Percentiles rank a stretch among this genome's conserved stretches.
These are phyloP conservation scores for Paecilomyces dactylethromorphus DNA, from an alignment of 2,329 filamentous ascomycete species.

Conservation along the genomic window DNA sequence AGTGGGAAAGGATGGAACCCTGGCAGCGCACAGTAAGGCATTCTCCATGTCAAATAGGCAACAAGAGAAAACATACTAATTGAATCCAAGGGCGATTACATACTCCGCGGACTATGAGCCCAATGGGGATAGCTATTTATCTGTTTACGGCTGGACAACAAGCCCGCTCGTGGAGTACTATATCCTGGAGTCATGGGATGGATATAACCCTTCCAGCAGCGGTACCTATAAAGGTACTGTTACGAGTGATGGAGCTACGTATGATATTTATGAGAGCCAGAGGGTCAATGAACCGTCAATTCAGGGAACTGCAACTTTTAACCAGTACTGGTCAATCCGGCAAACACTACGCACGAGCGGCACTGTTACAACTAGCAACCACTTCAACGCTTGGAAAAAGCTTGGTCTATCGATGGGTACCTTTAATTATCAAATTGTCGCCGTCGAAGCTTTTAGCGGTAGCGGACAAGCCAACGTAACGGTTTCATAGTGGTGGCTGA, in stretches of 20 bases:
- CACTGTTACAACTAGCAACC: slow-evolving; percentile 27
- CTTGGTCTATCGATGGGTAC: slow-evolving; percentile 26
- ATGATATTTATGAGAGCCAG: slow-evolving; percentile 30
- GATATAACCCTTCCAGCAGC: slow-evolving; percentile 18
- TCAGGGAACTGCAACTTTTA: slow-evolving; percentile 31
- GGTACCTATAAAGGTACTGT: slow-evolving; percentile 27
- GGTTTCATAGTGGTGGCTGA: too few relatives aligned
- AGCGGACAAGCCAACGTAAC: too few relatives aligned
- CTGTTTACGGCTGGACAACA: slow-evolving; percentile 37
- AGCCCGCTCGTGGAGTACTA: slow-evolving; percentile 29
- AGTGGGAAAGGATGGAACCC: too few relatives aligned
- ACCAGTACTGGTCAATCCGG: slow-evolving; percentile 38
- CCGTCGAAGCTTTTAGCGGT: slow-evolving; percentile 24
- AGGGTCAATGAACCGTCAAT: slow-evolving; percentile 35
- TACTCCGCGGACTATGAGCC: too few relatives aligned
- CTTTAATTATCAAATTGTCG: slow-evolving; percentile 35
- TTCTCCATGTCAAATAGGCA: slow-evolving; percentile 23
- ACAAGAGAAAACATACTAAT: slow-evolving; percentile 6
- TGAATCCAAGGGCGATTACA: too few relatives aligned
- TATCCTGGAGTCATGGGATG: slow-evolving; percentile 27
- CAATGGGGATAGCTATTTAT: slow-evolving; percentile 6
- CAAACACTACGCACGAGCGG: slow-evolving; percentile 26
- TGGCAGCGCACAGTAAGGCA: slow-evolving; percentile 4
- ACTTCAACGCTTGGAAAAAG: slow-evolving; percentile 28
- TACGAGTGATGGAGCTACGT: slow-evolving; percentile 27